phyloP scores from a whole-genome alignment of 495 filamentous ascomycete species.

The Terfezia boudieri region DNA sequence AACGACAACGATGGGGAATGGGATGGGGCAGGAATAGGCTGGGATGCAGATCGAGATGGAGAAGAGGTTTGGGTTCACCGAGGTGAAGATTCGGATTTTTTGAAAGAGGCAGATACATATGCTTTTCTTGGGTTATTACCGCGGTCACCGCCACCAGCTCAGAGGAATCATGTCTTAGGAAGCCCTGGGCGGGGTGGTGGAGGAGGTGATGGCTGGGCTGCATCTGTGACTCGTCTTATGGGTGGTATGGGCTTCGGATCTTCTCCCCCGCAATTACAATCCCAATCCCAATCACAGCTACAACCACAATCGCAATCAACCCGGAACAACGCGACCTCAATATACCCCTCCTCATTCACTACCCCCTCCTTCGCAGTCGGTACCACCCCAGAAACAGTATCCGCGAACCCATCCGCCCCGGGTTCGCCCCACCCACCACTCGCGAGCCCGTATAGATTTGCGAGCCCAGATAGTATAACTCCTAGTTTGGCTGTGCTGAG shows the following conservation, averaged over 20 bases:
- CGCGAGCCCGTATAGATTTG: no score
- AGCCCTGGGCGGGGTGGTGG: background rate
- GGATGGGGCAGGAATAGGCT: no score
- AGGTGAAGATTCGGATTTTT: background rate
- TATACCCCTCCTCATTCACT: background rate
- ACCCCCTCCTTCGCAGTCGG: background rate
- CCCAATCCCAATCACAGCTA: background rate
- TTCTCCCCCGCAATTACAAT: background rate
- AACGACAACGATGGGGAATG: no score
- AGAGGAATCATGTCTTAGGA: background rate
- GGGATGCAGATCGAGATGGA: no score
- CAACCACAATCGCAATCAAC: background rate
- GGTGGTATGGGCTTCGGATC: background rate
- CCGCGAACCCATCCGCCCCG: no score
- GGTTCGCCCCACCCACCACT: no score
- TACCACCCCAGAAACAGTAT: no score
- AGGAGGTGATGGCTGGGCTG: background rate
- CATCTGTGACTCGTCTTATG: background rate
- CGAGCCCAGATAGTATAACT: no score
- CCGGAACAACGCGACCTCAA: background rate
- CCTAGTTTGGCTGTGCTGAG: no score
- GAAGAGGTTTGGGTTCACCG: no score
- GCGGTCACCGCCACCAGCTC: background rate
- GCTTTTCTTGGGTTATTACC: background rate
- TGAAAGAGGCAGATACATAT: constrained; percentile 7